Base-by-base conservation (phyloP, 1,284 basidiomycete species). In the Papiliotrema nemorosa region DNA sequence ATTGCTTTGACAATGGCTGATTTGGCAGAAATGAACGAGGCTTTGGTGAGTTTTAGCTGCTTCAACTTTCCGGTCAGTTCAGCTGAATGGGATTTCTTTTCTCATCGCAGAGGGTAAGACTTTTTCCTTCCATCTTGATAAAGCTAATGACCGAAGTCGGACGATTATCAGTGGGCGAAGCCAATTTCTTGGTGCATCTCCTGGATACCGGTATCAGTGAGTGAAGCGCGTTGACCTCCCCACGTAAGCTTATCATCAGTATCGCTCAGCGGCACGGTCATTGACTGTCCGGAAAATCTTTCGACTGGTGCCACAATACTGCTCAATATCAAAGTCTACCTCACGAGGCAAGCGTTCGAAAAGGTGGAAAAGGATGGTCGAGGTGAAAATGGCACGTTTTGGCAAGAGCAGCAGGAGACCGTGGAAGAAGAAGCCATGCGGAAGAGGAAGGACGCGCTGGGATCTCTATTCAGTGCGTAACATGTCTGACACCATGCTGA, bases 351-450 rank as follows among this genome's bases (percentile, higher is more conserved):
- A 33, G 73, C 72, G 0, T 75, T 75, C 46, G 60, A 63, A 31
- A 62, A 60, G 36, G 54, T 62, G 1, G 62, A 66, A 29, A 65
- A 65, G 50, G 57, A 57, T 21, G 64, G 63, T 6, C 44, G 66
- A 25, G 50, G 55, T 22, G 61, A 63, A 20, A 41, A 59, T 40
- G 58, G 63, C 1, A 59, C 64, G 2, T 74, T 71, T 47, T 75
- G 72, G 72, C 68, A 73, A 42, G 70, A 73, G 39, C 71, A 74
- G 47, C 66, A 70, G 40, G 73, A 75, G 55, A 73, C 73, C 0
- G 60, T 49, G 9, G 69, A 69, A 29, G 72, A 75, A 42, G 66
- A 72, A 48, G 68, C 67, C 5, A 72, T 75, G 70, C 52, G 73
- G 18, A 64, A 66, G 48, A 53, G 73, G 18, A 75, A 75, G 52